Conservation (phyloP, 352 stramenopile genomes). For the Peronosclerospora sorghi region DNA sequence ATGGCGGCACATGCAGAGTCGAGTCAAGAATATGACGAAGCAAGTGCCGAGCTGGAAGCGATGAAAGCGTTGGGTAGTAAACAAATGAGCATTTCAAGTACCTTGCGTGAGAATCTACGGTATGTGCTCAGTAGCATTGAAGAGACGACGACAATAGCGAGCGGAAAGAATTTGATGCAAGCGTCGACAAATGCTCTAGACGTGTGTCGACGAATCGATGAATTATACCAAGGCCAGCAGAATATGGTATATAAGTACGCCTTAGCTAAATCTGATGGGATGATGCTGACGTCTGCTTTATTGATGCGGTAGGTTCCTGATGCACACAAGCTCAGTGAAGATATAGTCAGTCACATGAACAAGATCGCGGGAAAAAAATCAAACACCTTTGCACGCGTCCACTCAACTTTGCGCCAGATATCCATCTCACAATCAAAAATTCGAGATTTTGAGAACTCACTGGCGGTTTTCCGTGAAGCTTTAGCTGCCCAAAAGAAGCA, state of each 20-base stretch:
- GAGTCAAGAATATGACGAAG: slow-evolving; percentile 30
- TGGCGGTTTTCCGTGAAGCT: slow-evolving; percentile 71
- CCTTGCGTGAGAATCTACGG: slow-evolving; percentile 52
- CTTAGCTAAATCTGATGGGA: not conserved
- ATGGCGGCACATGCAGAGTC: slow-evolving; percentile 31
- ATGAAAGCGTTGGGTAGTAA: slow-evolving; percentile 39
- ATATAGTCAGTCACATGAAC: slow-evolving; percentile 43
- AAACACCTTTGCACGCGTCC: slow-evolving; percentile 43
- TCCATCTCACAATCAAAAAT: slow-evolving; percentile 78
- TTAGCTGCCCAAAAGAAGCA: slow-evolving; percentile 68
- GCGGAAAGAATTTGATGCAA: slow-evolving; percentile 58
- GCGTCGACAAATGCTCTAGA: slow-evolving; percentile 67
- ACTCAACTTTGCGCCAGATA: slow-evolving; percentile 55
- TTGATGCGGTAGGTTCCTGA: slow-evolving; percentile 38
- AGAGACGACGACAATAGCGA: slow-evolving; percentile 43
- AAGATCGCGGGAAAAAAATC: slow-evolving; percentile 47
- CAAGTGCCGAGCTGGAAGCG: slow-evolving; percentile 30
- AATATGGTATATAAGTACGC: slow-evolving; percentile 31
- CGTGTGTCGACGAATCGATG: slow-evolving; percentile 73
- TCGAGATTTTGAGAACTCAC: slow-evolving; percentile 82
- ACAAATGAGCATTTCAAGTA: slow-evolving; percentile 48
- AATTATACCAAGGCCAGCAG: slow-evolving; percentile 64
- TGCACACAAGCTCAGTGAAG: slow-evolving; percentile 47
- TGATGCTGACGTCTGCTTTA: slow-evolving; percentile 2
- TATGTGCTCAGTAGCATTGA: slow-evolving; percentile 59